Percentiles rank a stretch among this genome's conserved stretches.
Conservation (phyloP, 164 flowering plant genomes). For the Liriodendron chinense region DNA sequence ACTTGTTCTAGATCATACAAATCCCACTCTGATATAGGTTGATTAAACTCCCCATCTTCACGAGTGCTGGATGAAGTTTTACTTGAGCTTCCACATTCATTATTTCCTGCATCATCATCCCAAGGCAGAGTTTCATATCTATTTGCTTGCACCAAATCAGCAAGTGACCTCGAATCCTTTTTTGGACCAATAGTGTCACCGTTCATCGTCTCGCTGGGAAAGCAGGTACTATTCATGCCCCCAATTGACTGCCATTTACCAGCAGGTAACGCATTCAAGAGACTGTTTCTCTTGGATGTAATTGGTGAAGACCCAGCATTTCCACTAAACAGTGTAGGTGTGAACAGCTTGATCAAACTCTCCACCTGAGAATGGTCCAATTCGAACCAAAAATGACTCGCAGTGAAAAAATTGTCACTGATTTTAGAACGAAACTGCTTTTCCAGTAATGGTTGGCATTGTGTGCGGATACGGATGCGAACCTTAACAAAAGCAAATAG, state of each 20-base stretch:
- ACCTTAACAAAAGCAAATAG: constrained; percentile 41
- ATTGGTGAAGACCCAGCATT: background rate
- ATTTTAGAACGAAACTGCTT: constrained; percentile 53
- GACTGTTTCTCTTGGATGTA: constrained; percentile 6
- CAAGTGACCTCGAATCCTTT: background rate
- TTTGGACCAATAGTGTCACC: background rate
- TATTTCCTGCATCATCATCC: constrained; percentile 7
- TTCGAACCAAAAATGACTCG: constrained; percentile 72
- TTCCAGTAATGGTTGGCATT: constrained; percentile 62
- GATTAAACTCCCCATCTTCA: constrained; percentile 1
- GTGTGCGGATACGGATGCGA: constrained; percentile 43
- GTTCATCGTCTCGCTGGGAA: background rate
- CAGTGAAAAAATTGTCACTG: constrained; percentile 54
- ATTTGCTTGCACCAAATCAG: background rate
- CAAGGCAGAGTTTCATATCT: constrained; percentile 1
- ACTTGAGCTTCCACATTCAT: constrained; percentile 1
- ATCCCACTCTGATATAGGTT: background rate
- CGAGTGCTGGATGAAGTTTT: constrained; percentile 2
- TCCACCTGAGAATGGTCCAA: constrained; percentile 73
- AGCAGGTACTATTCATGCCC: background rate
- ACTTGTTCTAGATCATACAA: constrained; percentile 1
- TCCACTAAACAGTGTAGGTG: constrained; percentile 20
- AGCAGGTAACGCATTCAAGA: constrained; percentile 1
- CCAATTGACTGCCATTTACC: background rate
- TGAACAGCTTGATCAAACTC: constrained; percentile 43